Evolutionary conservation across 192 early-diverging fungal genomes (phyloP).

Genomic region (Coemansia sp.): DNA sequence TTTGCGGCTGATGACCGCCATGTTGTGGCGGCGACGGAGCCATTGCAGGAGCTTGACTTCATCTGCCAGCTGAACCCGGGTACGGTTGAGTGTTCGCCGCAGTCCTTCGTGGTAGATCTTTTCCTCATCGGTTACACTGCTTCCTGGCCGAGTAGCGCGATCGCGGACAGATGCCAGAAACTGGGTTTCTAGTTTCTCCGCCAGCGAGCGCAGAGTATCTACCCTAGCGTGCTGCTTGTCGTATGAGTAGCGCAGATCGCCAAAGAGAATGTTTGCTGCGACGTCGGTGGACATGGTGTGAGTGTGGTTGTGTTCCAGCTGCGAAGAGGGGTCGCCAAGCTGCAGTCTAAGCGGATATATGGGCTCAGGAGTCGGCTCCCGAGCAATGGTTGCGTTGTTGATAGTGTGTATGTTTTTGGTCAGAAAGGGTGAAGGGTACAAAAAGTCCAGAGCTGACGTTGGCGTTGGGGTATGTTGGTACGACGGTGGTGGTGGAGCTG

Average conservation of each 20-base stretch:
- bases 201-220: slow-evolving; percentile 19
- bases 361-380: slow-evolving; percentile 10
- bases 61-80: slow-evolving; percentile 39
- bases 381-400: slow-evolving; percentile 3
- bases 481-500: background rate
- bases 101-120: slow-evolving; percentile 32
- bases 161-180: slow-evolving; percentile 46
- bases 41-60: slow-evolving; percentile 52
- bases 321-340: slow-evolving; percentile 9
- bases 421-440: background rate
- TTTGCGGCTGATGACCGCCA: slow-evolving; percentile 39
- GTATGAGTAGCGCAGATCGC: slow-evolving; percentile 40
- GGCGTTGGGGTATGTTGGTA: background rate
- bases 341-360: slow-evolving; percentile 14
- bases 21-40: slow-evolving; percentile 51
- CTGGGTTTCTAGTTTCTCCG: slow-evolving; percentile 26
- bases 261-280: slow-evolving; percentile 47
- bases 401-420: slow-evolving; percentile 5
- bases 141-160: slow-evolving; percentile 30
- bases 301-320: background rate
- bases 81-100: slow-evolving; percentile 26
- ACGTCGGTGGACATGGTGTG: slow-evolving; percentile 41
- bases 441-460: background rate
- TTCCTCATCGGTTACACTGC: slow-evolving; percentile 36
- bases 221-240: slow-evolving; percentile 35